Conservation (phyloP, 805 yeast genomes). For the Dipodascopsis uninucleata region DNA sequence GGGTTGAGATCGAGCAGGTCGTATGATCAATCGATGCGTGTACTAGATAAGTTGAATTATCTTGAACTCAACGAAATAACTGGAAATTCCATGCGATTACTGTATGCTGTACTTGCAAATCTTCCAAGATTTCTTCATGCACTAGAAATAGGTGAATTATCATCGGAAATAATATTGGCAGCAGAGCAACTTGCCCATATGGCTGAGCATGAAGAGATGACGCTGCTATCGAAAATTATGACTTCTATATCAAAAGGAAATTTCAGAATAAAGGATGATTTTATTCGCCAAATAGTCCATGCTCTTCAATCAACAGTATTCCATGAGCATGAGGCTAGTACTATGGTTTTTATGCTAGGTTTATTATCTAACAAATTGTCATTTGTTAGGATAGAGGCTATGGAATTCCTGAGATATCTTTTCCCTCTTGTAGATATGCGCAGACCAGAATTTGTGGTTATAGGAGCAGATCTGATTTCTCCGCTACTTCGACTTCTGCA, state of each 20-base stretch:
- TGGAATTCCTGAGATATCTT: conserved; percentile 68
- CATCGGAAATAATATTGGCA: conserved; percentile 49
- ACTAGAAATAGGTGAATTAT: conserved; percentile 53
- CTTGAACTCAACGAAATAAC: conserved; percentile 74
- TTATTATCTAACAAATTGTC: conserved; percentile 67
- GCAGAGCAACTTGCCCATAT: conserved; percentile 57
- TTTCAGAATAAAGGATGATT: conserved; percentile 88
- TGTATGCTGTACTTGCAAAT: conserved; percentile 71
- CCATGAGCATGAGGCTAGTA: conserved; percentile 68
- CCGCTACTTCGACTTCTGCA: conserved; percentile 76
- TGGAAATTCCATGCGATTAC: conserved; percentile 60
- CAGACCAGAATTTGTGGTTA: conserved; percentile 74
- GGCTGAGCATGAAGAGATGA: conserved; percentile 55
- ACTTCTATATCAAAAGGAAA: conserved; percentile 71
- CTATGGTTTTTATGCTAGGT: conserved; percentile 72
- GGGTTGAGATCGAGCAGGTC: conserved; percentile 82
- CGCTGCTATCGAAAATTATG: conserved; percentile 65
- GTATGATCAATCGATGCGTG: conserved; percentile 68
- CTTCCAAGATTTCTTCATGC: conserved; percentile 84
- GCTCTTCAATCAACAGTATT: conserved; percentile 67
- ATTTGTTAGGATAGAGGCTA: conserved; percentile 79
- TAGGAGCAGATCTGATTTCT: conserved; percentile 92
- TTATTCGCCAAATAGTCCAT: conserved; percentile 72
- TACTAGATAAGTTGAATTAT: conserved; percentile 66
- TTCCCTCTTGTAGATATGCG: conserved; percentile 75